Evolutionary conservation across 1,139 yeast species (phyloP).

Genomic region (Pichia cactophila): DNA sequence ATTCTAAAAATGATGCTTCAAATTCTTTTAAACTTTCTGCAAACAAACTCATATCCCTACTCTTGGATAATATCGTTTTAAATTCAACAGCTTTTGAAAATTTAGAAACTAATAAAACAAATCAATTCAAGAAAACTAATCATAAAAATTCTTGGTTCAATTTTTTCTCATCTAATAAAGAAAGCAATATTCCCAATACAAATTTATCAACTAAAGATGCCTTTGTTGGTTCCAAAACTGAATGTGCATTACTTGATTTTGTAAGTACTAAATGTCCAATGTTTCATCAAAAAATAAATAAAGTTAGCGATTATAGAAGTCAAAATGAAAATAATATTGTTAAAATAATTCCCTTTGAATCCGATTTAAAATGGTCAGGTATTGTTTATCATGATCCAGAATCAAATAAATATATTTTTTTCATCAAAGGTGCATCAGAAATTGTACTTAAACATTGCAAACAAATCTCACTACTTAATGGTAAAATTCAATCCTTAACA

Average conservation of each 20-base stretch:
- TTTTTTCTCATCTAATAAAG: neutral
- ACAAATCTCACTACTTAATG: constrained; percentile 30
- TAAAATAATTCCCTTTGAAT: constrained; percentile 84
- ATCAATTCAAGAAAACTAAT: constrained; percentile 9
- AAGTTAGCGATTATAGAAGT: constrained; percentile 38
- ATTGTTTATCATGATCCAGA: constrained; percentile 44
- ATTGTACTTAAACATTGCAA: constrained; percentile 60
- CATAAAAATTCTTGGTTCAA: neutral
- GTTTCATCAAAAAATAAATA: constrained; percentile 30
- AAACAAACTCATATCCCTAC: constrained; percentile 15
- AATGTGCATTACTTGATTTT: constrained; percentile 72
- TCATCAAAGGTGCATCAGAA: constrained; percentile 93
- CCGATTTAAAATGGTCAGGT: constrained; percentile 90
- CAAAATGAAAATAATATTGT: constrained; percentile 36
- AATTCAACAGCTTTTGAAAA: constrained; percentile 91
- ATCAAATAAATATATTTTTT: constrained; percentile 49
- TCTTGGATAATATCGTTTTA: constrained; percentile 57
- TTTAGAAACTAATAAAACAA: constrained; percentile 21
- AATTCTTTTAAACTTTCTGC: constrained; percentile 2
- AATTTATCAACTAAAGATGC: constrained; percentile 4
- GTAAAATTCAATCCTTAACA: constrained; percentile 26
- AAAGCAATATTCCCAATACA: constrained; percentile 4
- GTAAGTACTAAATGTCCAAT: constrained; percentile 53
- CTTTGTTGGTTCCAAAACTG: constrained; percentile 89
- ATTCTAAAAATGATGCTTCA: constrained; percentile 4